Base-by-base conservation (phyloP, 257 asterid genomes). In the Nicotiana paniculata region DNA sequence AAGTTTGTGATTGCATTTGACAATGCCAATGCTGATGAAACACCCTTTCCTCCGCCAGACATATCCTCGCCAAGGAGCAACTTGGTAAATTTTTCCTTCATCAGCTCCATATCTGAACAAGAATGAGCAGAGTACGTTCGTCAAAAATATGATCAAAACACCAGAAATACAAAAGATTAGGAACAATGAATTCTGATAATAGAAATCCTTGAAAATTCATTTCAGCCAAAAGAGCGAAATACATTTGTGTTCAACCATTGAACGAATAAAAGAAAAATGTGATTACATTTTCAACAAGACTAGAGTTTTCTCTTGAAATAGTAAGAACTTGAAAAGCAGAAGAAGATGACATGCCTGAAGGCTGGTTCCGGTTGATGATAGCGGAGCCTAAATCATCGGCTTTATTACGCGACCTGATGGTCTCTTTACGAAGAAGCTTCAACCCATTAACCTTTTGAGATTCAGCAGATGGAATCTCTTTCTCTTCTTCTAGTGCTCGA, bases 41-140 rank as follows among this genome's bases (percentile, higher is more conserved):
- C 98, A 62, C 99, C 99, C 85, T 93, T 93, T 54, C 99, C 99
- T 67, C 98, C 97, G 21, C 99, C 99, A 35, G 99, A 95, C 99
- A 95, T 95, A 83, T 93, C 98, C 92, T 95, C 99, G 3, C 98
- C 99, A 26, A 93, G 87, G 26, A 93, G 95, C 93, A 95, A 85
- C 90, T 95, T 95, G 61, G 97, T 88, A 85, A 92, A 95, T 76
- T 84, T 95, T 82, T 95, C 98, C 93, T 95, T 95, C 98, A 95
- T 90, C 88, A 87, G 9, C 3, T 90, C 97, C 88, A 89, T 85
- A 85, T 93, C 98, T 93, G 67, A 39, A 55, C 75, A 11, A 16
- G 26, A 33, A 54, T 33, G 59, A 82, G 9, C 1, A 68, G 3
- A 5, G 46, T 0, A 37, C 11, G 51, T 58, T 68, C 43, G 26